phyloP scores from a whole-genome alignment of 345 rosid species.

The sweet orange (Citrus sinensis) region DVS_A1.0 CM039163.1:41241501-41242000 shows the following conservation, averaged over 20 bases:
- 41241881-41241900: conserved; percentile 15
- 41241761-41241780: background rate
- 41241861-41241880: conserved; percentile 24
- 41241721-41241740: conserved; percentile 2
- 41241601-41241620: conserved; percentile 96
- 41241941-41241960: conserved; percentile 14
- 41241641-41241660: conserved; percentile 74
- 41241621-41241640: conserved; percentile 79
- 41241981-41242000: background rate
- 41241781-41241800: background rate
- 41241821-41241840: conserved; percentile 11
- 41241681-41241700: background rate
- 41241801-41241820: conserved; percentile 6
- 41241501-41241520: conserved; percentile 90
- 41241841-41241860: conserved; percentile 36
- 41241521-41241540: conserved; percentile 79
- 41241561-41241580: conserved; percentile 80
- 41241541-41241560: conserved; percentile 76
- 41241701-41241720: background rate
- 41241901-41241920: background rate
- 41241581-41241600: conserved; percentile 77
- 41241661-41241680: conserved; percentile 60
- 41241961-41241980: conserved; percentile 8
- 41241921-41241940: conserved; percentile 1
- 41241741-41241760: background rate